A percentile compares a stretch with the other conserved stretches of the same genome.
phyloP scores from a whole-genome alignment of 1,139 yeast genomes.

The Taphrina deformans region DNA sequence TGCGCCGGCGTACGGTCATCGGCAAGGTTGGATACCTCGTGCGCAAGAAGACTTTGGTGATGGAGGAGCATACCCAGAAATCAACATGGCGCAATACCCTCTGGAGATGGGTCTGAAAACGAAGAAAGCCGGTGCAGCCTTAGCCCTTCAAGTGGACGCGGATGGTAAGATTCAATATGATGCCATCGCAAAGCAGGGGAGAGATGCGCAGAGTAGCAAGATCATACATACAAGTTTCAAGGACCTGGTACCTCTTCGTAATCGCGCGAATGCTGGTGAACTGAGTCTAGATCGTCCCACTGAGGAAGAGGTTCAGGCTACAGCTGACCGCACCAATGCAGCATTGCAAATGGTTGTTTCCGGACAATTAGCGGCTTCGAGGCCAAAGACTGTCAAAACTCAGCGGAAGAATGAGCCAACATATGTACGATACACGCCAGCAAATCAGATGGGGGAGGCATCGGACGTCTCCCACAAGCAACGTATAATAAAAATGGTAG shows the following conservation, averaged over 20 bases:
- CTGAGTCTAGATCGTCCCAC: constrained; percentile 49
- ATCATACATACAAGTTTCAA: constrained; percentile 48
- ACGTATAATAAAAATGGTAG: constrained; percentile 58
- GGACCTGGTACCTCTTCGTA: constrained; percentile 55
- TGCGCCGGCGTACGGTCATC: constrained; percentile 44
- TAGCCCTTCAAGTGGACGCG: constrained; percentile 44
- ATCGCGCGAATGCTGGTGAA: constrained; percentile 48
- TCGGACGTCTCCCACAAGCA: constrained; percentile 43
- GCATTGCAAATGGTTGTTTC: constrained; percentile 54
- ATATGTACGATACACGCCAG: constrained; percentile 55
- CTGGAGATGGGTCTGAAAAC: constrained; percentile 44
- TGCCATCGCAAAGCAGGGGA: constrained; percentile 46
- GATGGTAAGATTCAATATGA: constrained; percentile 46
- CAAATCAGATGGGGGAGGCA: constrained; percentile 46
- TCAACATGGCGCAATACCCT: constrained; percentile 46
- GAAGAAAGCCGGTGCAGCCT: constrained; percentile 41
- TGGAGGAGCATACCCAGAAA: constrained; percentile 48
- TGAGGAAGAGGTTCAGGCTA: constrained; percentile 48
- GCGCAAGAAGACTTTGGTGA: constrained; percentile 45
- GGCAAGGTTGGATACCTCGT: constrained; percentile 44
- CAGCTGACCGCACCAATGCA: constrained; percentile 52
- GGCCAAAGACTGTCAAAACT: constrained; percentile 43
- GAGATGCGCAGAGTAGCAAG: constrained; percentile 39
- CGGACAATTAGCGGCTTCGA: constrained; percentile 45
- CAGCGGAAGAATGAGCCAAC: constrained; percentile 46